Percentiles rank a stretch among this genome's conserved stretches.
Evolutionary conservation across 1,284 basidiomycete species (phyloP).

Genomic region (Somion occarium): DNA sequence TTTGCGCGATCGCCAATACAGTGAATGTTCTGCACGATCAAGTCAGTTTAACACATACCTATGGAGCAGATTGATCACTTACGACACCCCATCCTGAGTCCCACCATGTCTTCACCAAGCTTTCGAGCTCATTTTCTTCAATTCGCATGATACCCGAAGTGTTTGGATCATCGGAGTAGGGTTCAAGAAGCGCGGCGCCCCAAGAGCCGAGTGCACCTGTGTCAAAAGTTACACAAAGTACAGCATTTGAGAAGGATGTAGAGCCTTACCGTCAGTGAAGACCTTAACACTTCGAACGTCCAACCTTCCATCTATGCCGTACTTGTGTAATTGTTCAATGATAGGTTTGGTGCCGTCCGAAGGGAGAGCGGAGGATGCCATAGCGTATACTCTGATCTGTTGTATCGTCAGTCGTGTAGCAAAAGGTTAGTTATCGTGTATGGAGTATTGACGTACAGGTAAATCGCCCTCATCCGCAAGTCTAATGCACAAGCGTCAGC

Average conservation of each 20-base stretch:
- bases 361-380: constrained; percentile 56
- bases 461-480: constrained; percentile 29
- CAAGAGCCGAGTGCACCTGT: constrained; percentile 85
- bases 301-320: constrained; percentile 59
- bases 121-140: constrained; percentile 45
- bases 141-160: constrained; percentile 67
- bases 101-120: constrained; percentile 61
- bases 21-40: constrained; percentile 72
- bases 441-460: constrained; percentile 42
- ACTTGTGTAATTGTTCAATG: constrained; percentile 56
- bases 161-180: constrained; percentile 77
- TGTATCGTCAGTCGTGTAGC: not conserved
- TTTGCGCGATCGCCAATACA: constrained; percentile 92
- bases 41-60: not conserved
- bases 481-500: constrained; percentile 11
- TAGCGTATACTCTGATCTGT: constrained; percentile 73
- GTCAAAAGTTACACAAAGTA: not conserved
- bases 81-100: constrained; percentile 71
- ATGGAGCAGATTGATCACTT: constrained; percentile 22
- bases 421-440: not conserved
- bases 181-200: constrained; percentile 84
- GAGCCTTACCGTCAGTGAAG: constrained; percentile 62
- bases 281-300: constrained; percentile 81
- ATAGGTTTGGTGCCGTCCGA: constrained; percentile 62
- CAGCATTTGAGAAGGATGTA: not conserved